Conservation (phyloP, 306 rosid species). For the Carpinus viminea region DNA sequence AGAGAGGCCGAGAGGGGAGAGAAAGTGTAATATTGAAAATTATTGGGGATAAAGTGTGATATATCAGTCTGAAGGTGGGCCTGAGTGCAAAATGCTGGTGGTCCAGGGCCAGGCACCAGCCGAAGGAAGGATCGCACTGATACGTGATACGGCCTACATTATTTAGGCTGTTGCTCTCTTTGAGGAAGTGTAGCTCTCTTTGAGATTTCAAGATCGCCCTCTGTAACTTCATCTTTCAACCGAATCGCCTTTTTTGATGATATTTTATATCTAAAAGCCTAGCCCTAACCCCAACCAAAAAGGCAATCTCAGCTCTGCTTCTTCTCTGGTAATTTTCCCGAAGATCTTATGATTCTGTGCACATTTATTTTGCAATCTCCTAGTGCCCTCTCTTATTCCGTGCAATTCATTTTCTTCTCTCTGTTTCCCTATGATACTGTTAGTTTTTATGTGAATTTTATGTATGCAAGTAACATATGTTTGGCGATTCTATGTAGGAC, state of each 20-base stretch:
- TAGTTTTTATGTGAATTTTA: neutral
- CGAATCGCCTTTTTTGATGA: neutral
- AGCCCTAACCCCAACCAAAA: neutral
- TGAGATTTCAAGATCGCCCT: too few relatives aligned
- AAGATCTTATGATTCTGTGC: neutral
- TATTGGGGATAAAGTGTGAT: neutral
- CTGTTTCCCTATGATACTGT: neutral
- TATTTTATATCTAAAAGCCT: neutral
- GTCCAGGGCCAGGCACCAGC: neutral
- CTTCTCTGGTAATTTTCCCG: neutral
- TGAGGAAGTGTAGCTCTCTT: too few relatives aligned
- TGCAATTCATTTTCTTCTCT: neutral
- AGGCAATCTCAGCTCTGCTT: neutral
- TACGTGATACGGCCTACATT: neutral
- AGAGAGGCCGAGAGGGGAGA: too few relatives aligned
- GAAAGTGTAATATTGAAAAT: too few relatives aligned
- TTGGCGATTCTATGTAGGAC: conserved; percentile 5
- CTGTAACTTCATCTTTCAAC: neutral
- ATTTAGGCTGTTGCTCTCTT: neutral
- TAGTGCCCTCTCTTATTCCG: neutral
- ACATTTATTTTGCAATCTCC: too few relatives aligned
- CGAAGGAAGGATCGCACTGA: too few relatives aligned
- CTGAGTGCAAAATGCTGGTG: neutral
- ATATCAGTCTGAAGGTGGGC: neutral
- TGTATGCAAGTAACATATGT: neutral